Evolutionary conservation across 176 grass and related monocot species (phyloP), one percentile per base, ranked within the genome.

Genomic region (Ananas comosus): DNA sequence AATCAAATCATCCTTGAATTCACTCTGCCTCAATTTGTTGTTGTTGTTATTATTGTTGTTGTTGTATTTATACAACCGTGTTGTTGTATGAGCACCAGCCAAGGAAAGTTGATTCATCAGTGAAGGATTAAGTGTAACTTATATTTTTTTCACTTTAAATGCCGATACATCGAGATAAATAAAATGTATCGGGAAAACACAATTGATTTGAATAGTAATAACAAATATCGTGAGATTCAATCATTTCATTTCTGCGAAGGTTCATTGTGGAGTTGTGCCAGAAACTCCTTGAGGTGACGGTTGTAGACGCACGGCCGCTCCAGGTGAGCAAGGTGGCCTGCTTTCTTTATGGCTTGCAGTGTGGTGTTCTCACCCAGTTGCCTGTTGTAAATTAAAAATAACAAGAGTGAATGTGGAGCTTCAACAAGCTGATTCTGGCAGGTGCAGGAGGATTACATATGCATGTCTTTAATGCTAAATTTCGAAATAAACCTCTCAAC

Each of bases 261-360:
- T 80, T 91, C 66, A 59, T 76, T 76, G 4, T 65, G 71, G 66
- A 83, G 77, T 56, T 59, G 64, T 8, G 86, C 83, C 16, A 96
- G 81, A 71, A 86, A 96, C 75, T 89, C 83, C 77, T 87, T 89
- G 49, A 96, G 80, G 50, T 9, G 64, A 0, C 51, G 75, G 64
- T 82, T 91, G 67, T 89, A 96, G 6, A 83, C 83, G 48, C 83
- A 87, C 28, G 92, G 92, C 72, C 92, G 82, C 78, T 96, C 88
- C 9, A 96, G 59, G 51, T 87, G 92, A 80, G 76, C 86, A 13
- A 96, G 86, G 47, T 96, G 92, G 0, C 88, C 92, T 9, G 88
- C 88, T 59, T 89, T 87, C 63, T 71, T 51, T 65, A 96, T 91
- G 86, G 70, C 80, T 82, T 89, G 76, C 58, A 96, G 73, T 78